Conservation (phyloP, 106 monocot species). For the Dactylorhiza incarnata region DNA sequence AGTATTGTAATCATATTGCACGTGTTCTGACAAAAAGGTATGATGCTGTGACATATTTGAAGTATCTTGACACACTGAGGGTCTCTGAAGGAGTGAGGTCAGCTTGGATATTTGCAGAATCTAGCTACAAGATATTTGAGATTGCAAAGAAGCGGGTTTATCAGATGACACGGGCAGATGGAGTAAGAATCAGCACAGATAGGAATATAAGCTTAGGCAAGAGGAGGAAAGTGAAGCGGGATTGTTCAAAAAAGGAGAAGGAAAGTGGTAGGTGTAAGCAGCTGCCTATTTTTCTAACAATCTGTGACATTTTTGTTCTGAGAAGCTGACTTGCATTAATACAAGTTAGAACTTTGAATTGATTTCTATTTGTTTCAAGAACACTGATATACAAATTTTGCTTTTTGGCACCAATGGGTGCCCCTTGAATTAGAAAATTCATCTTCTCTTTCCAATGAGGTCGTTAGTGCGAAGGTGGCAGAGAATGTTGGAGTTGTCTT, state of each 20-base stretch:
- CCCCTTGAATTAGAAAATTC: constrained; percentile 25
- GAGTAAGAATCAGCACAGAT: constrained; percentile 24
- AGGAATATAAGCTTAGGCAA: constrained; percentile 28
- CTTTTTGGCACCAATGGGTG: background rate
- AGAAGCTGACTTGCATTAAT: background rate
- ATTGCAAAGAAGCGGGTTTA: constrained; percentile 84
- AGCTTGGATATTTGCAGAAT: constrained; percentile 95
- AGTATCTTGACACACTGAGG: constrained; percentile 88
- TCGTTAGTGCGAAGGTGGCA: constrained; percentile 5
- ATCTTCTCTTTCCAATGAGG: constrained; percentile 16
- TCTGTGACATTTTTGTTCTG: background rate
- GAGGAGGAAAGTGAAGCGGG: constrained; percentile 43
- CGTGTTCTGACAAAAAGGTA: constrained; percentile 33
- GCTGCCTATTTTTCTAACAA: background rate
- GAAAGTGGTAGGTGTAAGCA: constrained; percentile 31
- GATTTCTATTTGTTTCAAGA: background rate
- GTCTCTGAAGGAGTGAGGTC: constrained; percentile 88
- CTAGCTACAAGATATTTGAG: constrained; percentile 97
- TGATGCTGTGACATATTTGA: constrained; percentile 95
- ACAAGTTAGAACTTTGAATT: background rate
- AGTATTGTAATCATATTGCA: background rate
- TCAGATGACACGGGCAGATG: constrained; percentile 60
- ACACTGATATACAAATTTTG: background rate
- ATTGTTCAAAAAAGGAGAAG: constrained; percentile 29
- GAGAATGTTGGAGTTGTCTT: constrained; percentile 33